phyloP scores from a whole-genome alignment of 352 stramenopile species.

The Pythium grandisporangium region DNA sequence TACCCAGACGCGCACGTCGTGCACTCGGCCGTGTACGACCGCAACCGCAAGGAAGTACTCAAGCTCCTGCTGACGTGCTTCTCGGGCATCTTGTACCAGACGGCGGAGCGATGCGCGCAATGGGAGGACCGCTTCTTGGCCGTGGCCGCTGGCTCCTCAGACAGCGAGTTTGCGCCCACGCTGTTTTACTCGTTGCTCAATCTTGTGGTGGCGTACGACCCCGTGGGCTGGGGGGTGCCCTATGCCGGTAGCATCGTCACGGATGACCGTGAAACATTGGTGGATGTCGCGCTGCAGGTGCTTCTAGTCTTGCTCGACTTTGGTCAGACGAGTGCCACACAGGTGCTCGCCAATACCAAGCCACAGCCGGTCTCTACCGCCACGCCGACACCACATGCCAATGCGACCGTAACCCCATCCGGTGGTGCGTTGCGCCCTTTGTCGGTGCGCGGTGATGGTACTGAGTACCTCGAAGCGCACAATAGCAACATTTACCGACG shows the following conservation, averaged over 20 bases:
- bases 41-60: constrained; percentile 95
- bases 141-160: constrained; percentile 77
- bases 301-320: constrained; percentile 94
- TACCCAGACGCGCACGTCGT: constrained; percentile 72
- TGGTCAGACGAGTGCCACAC: constrained; percentile 52
- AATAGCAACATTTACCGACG: constrained; percentile 56
- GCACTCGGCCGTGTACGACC: constrained; percentile 76
- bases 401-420: no score
- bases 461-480: constrained; percentile 7
- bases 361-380: no score
- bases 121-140: constrained; percentile 89
- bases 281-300: constrained; percentile 90
- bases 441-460: constrained; percentile 25
- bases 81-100: constrained; percentile 95
- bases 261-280: constrained; percentile 84
- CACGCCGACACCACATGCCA: no score
- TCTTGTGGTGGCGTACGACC: constrained; percentile 92
- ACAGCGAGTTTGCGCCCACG: constrained; percentile 91
- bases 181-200: constrained; percentile 97
- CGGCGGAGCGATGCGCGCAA: constrained; percentile 86
- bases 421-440: constrained; percentile 20
- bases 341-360: constrained; percentile 33
- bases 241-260: constrained; percentile 86
- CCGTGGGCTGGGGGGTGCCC: constrained; percentile 83
- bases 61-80: constrained; percentile 91